phyloP scores from a whole-genome alignment of 441 rosid species.

The Cnidoscolus chayamansa region DNA sequence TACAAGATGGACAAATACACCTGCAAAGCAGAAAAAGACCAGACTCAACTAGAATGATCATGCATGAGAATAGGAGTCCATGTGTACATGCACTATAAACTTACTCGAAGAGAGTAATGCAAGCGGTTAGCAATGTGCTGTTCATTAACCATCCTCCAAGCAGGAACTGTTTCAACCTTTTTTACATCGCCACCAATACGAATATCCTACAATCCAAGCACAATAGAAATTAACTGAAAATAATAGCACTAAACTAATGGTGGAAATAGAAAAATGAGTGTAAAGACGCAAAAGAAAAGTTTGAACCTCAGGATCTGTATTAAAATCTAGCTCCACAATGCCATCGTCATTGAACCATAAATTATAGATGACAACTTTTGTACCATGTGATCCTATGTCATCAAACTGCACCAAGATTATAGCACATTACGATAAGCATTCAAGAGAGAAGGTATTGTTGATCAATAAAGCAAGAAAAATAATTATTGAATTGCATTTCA shows the following conservation, averaged over 20 bases:
- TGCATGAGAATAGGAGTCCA: not conserved
- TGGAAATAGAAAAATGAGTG: conserved; percentile 2
- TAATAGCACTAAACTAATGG: conserved; percentile 7
- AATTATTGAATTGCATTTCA: not conserved
- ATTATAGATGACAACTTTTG: conserved; percentile 82
- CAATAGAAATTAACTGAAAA: conserved; percentile 20
- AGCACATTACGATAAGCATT: conserved; percentile 10
- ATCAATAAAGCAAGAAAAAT: not conserved
- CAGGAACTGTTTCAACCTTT: conserved; percentile 36
- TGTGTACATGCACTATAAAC: conserved; percentile 23
- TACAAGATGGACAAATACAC: conserved; percentile 81
- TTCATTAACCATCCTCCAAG: conserved; percentile 52
- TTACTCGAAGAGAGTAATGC: conserved; percentile 73
- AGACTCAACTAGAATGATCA: not conserved
- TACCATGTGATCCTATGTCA: conserved; percentile 72
- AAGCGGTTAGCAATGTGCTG: conserved; percentile 64
- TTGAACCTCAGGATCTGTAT: conserved; percentile 59
- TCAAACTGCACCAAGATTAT: conserved; percentile 58
- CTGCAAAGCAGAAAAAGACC: conserved; percentile 37
- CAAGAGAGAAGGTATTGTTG: not conserved
- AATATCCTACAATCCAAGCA: conserved; percentile 57
- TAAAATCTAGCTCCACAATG: conserved; percentile 73
- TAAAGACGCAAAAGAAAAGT: conserved; percentile 8
- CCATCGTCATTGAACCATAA: conserved; percentile 73
- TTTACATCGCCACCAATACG: conserved; percentile 59